A percentile compares a stretch with the other conserved stretches of the same genome.
phyloP scores from a whole-genome alignment of 768 basidiomycete species.

The Collybiopsis luxurians region DNA sequence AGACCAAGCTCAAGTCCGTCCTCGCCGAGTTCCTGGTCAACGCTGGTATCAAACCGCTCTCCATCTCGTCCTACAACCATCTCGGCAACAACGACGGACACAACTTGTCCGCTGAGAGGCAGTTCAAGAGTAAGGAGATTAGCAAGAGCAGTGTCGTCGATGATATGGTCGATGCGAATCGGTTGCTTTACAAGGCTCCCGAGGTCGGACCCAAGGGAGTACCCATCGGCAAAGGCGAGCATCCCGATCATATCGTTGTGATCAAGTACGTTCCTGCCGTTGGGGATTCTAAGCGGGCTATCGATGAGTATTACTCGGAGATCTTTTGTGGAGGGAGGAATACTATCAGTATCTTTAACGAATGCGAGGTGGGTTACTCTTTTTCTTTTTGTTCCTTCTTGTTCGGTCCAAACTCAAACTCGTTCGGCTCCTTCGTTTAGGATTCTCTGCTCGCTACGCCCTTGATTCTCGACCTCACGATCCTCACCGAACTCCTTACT shows the following conservation, averaged over 20 bases:
- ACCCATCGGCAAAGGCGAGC: constrained; percentile 76
- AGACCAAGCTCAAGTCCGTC: constrained; percentile 96
- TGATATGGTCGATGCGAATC: constrained; percentile 95
- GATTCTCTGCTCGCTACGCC: constrained; percentile 96
- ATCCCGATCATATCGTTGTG: constrained; percentile 95
- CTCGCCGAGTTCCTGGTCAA: constrained; percentile 98
- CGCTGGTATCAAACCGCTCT: constrained; percentile 96
- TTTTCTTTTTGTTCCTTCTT: no score
- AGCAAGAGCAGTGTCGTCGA: constrained; percentile 96
- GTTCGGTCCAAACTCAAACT: no score
- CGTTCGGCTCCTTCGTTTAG: constrained; percentile 30
- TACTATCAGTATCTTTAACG: constrained; percentile 96
- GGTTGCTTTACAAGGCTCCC: constrained; percentile 85
- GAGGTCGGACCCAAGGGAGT: constrained; percentile 48
- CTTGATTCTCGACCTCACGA: constrained; percentile 89
- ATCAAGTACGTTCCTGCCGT: constrained; percentile 98
- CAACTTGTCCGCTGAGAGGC: constrained; percentile 85
- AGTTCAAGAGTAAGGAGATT: constrained; percentile 99
- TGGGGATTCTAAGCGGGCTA: constrained; percentile 97
- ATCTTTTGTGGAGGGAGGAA: constrained; percentile 95
- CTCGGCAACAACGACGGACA: constrained; percentile 97
- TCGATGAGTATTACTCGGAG: constrained; percentile 99
- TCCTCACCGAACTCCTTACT: constrained; percentile 92
- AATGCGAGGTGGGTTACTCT: constrained; percentile 72
- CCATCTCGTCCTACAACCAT: constrained; percentile 98